Base-by-base conservation (phyloP, 306 rosid species). In the Glycyrrhiza uralensis region DNA sequence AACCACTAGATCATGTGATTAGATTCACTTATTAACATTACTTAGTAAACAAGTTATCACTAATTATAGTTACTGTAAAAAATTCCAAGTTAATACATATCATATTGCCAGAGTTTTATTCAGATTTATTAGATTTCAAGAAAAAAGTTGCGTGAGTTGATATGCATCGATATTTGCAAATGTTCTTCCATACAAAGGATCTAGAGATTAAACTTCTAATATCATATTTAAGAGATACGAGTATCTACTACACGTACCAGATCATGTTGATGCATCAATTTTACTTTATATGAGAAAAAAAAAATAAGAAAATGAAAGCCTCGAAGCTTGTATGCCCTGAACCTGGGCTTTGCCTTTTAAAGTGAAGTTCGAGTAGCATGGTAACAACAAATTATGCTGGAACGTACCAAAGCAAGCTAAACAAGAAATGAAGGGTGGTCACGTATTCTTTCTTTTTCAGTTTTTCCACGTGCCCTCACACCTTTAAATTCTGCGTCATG, bases 311-410 rank as follows among this genome's bases (percentile, higher is more conserved):
- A 29, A 66, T 26, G 24, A 67, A 49, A 50, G 35, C 35, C 17
- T 60, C 57, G 22, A 62, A 55, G 22, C 28, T 35, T 19, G 66
- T 14, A 45, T 54, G 41, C 71, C 62, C 39, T 55, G 72, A 69
- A 65, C 71, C 70, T 44, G 20, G 6, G 66, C 66, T 45, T 63
- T 54, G 28, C 10, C 74, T 47, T 54, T 49, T 23, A 29, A 36
- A 57, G 57, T 30, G 38, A 68, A 50, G 58, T 80, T 38, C 55
- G 52, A n/a, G 36, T 11, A 54, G 50, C 50, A 19, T 63, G 29
- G 44, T 38, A 13, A 57, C 66, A 58, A 54, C 38, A 23, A 57
- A 66, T 12, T 71, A 66, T 12, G 76, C 35, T 68, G 70, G 23
- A 76, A 35, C 55, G 20, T 54, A 19, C 15, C 65, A 30, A 39